phyloP scores from a whole-genome alignment of 1,284 basidiomycete genomes.

The Phenoliferia sp. region DNA sequence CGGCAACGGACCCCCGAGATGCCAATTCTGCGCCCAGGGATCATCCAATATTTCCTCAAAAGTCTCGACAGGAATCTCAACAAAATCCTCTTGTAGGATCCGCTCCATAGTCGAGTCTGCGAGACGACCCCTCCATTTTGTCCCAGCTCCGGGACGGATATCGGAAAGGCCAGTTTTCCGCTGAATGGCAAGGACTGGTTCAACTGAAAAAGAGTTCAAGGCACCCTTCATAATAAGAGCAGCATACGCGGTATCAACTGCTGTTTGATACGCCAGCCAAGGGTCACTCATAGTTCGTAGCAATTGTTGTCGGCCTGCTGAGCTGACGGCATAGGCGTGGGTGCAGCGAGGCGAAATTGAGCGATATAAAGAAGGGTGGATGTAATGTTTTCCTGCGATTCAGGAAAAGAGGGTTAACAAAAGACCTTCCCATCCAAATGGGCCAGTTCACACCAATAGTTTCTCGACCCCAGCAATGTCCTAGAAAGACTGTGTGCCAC shows the following conservation, averaged over 20 bases:
- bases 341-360: slow-evolving; percentile 36
- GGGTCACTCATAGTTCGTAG: slow-evolving; percentile 31
- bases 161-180: slow-evolving; percentile 39
- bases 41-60: not conserved
- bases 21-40: too few relatives aligned
- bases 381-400: slow-evolving; percentile 54
- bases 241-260: slow-evolving; percentile 49
- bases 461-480: slow-evolving; percentile 38
- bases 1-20: too few relatives aligned
- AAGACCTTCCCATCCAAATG: not conserved
- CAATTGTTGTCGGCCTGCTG: slow-evolving; percentile 27
- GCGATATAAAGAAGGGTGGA: slow-evolving; percentile 65
- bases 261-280: slow-evolving; percentile 36
- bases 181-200: slow-evolving; percentile 40
- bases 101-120: slow-evolving; percentile 40
- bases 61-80: not conserved
- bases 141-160: slow-evolving; percentile 38
- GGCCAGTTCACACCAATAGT: slow-evolving; percentile 21
- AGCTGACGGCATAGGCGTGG: slow-evolving; percentile 38
- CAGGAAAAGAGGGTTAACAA: not conserved
- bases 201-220: slow-evolving; percentile 37
- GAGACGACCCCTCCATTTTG: slow-evolving; percentile 37
- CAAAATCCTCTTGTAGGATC: slow-evolving; percentile 30
- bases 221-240: slow-evolving; percentile 51
- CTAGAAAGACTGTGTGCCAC: slow-evolving; percentile 37